phyloP scores from a whole-genome alignment of 179 eudicot genomes.

The Drosera spatulata region DNA sequence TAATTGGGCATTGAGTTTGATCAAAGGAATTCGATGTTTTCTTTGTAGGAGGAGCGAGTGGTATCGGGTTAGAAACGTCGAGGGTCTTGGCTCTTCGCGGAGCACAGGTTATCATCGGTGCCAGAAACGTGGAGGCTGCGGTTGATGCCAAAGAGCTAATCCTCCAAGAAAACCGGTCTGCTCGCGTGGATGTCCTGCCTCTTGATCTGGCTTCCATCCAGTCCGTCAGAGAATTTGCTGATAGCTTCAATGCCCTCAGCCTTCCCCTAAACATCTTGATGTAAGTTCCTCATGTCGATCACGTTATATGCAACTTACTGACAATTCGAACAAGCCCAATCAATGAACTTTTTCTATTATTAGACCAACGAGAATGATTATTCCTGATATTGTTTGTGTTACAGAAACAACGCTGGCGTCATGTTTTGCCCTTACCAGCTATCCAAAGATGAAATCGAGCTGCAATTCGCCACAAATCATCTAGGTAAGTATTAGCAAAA shows the following conservation, averaged over 20 bases:
- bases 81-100: conserved; percentile 63
- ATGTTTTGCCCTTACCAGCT: conserved; percentile 74
- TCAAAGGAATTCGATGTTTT: neutral
- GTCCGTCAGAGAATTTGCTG: conserved; percentile 44
- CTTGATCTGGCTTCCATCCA: conserved; percentile 63
- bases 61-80: conserved; percentile 80
- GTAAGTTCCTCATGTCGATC: conserved; percentile 18
- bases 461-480: conserved; percentile 41
- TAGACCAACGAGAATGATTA: neutral
- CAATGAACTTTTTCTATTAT: neutral
- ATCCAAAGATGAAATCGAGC: conserved; percentile 67
- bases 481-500: conserved; percentile 13
- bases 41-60: conserved; percentile 76
- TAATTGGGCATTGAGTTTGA: no score
- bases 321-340: neutral
- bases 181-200: conserved; percentile 42
- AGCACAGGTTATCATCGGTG: conserved; percentile 73
- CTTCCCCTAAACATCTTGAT: conserved; percentile 76
- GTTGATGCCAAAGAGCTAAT: conserved; percentile 55
- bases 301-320: neutral
- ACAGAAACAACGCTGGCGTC: conserved; percentile 86
- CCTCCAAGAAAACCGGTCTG: conserved; percentile 35
- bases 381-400: neutral
- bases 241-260: conserved; percentile 39
- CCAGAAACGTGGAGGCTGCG: conserved; percentile 66